Percentiles rank a stretch among this genome's conserved stretches.
These are phyloP conservation scores for Erythrobasidium yunnanense DNA, from an alignment of 768 basidiomycete species.

Conservation along the genomic window DNA sequence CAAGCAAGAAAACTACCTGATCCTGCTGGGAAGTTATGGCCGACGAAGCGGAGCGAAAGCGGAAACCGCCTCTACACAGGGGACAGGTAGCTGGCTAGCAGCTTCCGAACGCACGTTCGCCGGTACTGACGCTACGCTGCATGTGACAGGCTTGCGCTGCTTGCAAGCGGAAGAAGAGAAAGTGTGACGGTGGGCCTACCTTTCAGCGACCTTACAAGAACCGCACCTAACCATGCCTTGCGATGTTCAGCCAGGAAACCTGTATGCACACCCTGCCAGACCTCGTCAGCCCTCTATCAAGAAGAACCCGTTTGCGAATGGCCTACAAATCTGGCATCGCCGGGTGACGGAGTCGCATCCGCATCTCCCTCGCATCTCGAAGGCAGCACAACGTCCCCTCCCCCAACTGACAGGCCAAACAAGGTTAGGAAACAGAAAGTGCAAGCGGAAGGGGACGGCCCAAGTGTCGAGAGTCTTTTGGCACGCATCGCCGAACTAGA, in stretches of 20 bases:
- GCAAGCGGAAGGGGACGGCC: too few relatives aligned
- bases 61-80: conserved; percentile 11
- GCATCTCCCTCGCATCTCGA: neutral
- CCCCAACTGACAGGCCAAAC: too few relatives aligned
- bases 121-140: neutral
- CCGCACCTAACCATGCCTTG: neutral
- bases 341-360: neutral
- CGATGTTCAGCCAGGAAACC: neutral
- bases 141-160: neutral
- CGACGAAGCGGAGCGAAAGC: neutral
- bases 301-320: conserved; percentile 19
- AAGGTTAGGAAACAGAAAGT: too few relatives aligned
- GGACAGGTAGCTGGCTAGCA: neutral
- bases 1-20: too few relatives aligned
- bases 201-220: too few relatives aligned
- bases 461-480: too few relatives aligned
- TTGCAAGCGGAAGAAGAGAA: conserved; percentile 8
- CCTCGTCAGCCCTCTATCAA: conserved; percentile 6
- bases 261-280: neutral
- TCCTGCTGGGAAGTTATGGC: too few relatives aligned
- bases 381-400: neutral
- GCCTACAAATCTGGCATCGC: neutral
- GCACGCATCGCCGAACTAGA: too few relatives aligned
- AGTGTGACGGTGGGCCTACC: neutral
- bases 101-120: neutral